Evolutionary conservation across 352 stramenopile species (phyloP).

Genomic region (Phytophthora cryptogea): DNA sequence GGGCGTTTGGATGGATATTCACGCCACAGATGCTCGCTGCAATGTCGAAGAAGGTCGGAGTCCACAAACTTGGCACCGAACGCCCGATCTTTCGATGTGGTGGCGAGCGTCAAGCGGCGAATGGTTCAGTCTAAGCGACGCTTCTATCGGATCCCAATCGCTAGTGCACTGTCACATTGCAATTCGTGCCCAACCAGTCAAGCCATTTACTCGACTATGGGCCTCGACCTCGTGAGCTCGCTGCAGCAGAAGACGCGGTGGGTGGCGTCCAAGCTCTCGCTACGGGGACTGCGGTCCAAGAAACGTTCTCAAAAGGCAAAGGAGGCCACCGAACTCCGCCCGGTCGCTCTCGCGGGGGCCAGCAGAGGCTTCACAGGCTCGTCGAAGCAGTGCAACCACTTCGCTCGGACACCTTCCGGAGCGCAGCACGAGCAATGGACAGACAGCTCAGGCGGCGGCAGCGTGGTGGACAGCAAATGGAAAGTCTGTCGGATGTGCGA

Average conservation of each 20-base stretch:
- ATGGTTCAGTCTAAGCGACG: not conserved
- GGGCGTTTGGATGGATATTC: conserved; percentile 20
- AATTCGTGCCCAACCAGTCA: conserved; percentile 20
- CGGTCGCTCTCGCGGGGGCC: conserved; percentile 40
- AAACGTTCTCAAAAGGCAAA: conserved; percentile 27
- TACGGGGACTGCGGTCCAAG: conserved; percentile 25
- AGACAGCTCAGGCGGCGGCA: conserved; percentile 22
- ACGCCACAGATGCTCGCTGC: conserved; percentile 11
- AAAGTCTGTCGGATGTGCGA: conserved; percentile 44
- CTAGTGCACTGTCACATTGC: conserved; percentile 20
- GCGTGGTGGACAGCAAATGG: conserved; percentile 17
- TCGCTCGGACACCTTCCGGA: conserved; percentile 29
- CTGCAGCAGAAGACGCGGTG: conserved; percentile 38
- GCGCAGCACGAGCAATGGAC: conserved; percentile 23
- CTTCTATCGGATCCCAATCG: conserved; percentile 14
- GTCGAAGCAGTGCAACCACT: conserved; percentile 44
- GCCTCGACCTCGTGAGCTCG: conserved; percentile 24
- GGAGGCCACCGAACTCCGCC: conserved; percentile 33
- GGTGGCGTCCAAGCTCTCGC: conserved; percentile 34
- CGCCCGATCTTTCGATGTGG: conserved; percentile 11
- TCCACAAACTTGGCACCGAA: conserved; percentile 23
- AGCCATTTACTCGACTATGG: conserved; percentile 15
- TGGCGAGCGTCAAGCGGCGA: conserved; percentile 6
- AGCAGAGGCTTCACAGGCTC: conserved; percentile 40
- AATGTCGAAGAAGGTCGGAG: conserved; percentile 8